Conservation (phyloP, 75 land plant species). For the Picea glauca region DNA sequence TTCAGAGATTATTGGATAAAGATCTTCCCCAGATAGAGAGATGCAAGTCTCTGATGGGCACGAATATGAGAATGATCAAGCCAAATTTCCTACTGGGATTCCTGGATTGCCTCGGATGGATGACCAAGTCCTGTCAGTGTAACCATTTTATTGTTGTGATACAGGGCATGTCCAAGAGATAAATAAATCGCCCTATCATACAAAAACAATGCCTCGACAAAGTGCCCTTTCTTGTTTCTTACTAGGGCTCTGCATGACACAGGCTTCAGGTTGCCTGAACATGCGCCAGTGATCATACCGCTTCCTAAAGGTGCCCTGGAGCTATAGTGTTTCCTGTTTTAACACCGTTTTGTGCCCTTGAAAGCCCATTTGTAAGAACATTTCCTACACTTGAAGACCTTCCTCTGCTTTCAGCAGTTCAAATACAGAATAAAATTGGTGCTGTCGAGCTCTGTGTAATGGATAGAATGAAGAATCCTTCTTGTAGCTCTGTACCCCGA, state of each 20-base stretch:
- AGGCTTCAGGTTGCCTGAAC: neutral
- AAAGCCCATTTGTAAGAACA: neutral
- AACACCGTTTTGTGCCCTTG: neutral
- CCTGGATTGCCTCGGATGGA: conserved; percentile 68
- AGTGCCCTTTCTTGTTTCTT: conserved; percentile 61
- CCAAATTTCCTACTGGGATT: conserved; percentile 71
- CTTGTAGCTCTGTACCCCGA: too few species aligned
- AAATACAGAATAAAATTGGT: too few species aligned
- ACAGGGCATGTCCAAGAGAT: conserved; percentile 64
- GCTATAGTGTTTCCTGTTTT: too few species aligned
- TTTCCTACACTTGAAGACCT: neutral
- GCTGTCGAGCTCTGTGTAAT: too few species aligned
- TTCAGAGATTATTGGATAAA: neutral
- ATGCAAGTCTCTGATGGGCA: conserved; percentile 71
- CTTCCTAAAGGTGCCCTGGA: too few species aligned
- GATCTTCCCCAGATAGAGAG: conserved; percentile 50
- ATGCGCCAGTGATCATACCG: too few species aligned
- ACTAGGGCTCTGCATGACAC: too few species aligned
- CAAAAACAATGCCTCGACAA: conserved; percentile 63
- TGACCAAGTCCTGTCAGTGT: conserved; percentile 66
- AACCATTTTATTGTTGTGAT: conserved; percentile 77
- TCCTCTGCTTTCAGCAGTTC: neutral
- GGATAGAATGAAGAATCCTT: too few species aligned
- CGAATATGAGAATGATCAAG: conserved; percentile 59
- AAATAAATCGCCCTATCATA: conserved; percentile 72